Base-by-base conservation (phyloP, 805 yeast species). In the Candida manassasensis region DNA sequence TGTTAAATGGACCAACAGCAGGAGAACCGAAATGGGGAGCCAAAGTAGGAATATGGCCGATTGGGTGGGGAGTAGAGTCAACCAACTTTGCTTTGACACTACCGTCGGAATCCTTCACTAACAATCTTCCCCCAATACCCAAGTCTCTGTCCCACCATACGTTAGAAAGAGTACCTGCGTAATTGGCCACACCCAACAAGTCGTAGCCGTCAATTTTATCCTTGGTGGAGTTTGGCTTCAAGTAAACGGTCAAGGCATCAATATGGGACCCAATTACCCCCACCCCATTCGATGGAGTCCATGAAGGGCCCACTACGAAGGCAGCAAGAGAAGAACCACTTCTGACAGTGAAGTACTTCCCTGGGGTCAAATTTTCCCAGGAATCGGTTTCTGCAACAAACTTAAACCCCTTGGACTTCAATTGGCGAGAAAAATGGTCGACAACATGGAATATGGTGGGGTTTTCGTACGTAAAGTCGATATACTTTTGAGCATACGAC, bases 131-230 rank as follows among this genome's bases (percentile, higher is more conserved):
- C 34, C 88, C 95, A 42, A 86, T 57, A 30, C 94, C 93, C 40
- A 86, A 71, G 55, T 86, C 96, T 55, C 95, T 74, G 57, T 86
- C 95, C 71, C 84, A 77, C 88, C 94, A 82, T 27, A 75, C 58
- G 15, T 69, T 68, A 19, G 68, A 63, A 44, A 82, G 57, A 2
- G 84, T 80, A 21, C 93, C 93, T 14, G 86, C 77, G 55, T 86
- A 86, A 2, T 90, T 87, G 0, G 95, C 90, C 26, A 84, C 86
- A 4, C 94, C 96, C 19, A 86, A 63, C 32, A 81, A 60, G 44
- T 83, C 85, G 56, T 74, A 86, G 19, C 94, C 94, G 38, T 83
- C 88, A 11, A 79, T 75, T 7, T 69, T 61, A 6, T 55, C 51
- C 51, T 80, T 81, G 41, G 65, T 65, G 11, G 90, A 81, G 34